Conservation (phyloP, 176 grass and related monocot genomes). For the Triticum aestivum region DNA sequence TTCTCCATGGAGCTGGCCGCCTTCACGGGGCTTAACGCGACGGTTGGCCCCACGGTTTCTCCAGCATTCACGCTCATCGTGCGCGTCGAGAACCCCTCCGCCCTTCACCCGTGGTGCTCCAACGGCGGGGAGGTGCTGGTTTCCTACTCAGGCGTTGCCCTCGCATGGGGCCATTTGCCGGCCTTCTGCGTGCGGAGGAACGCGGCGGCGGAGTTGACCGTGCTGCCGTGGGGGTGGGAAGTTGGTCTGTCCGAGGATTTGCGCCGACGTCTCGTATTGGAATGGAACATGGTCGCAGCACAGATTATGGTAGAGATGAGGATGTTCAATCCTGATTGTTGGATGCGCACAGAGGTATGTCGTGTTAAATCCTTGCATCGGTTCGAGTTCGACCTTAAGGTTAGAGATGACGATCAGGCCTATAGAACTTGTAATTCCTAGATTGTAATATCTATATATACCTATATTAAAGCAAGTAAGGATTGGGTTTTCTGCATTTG, state of each 20-base stretch:
- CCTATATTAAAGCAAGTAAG: too few species aligned
- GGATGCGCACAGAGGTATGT: background rate
- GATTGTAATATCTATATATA: too few species aligned
- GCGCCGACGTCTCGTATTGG: background rate
- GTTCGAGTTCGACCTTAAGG: background rate
- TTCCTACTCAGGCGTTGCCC: slow-evolving; percentile 5
- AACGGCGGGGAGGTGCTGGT: slow-evolving; percentile 8
- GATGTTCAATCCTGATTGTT: background rate
- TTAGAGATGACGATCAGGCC: background rate
- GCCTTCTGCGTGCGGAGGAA: too few species aligned
- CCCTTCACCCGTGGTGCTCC: background rate
- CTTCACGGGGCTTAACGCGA: background rate
- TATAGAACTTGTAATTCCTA: background rate
- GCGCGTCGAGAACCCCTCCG: background rate
- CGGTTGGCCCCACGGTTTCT: background rate
- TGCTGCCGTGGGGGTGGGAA: too few species aligned
- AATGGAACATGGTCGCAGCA: background rate
- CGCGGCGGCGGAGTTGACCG: background rate
- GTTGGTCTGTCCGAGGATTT: too few species aligned
- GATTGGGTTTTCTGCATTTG: too few species aligned
- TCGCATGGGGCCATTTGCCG: background rate
- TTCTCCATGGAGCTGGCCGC: slow-evolving; percentile 10
- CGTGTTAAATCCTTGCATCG: background rate
- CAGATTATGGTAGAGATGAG: background rate
- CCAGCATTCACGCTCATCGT: slow-evolving; percentile 9